Percentiles rank a stretch among this genome's conserved stretches.
These are phyloP conservation scores for Starmerella bombicola DNA, from an alignment of 805 yeast genomes.

Conservation along the genomic window DNA sequence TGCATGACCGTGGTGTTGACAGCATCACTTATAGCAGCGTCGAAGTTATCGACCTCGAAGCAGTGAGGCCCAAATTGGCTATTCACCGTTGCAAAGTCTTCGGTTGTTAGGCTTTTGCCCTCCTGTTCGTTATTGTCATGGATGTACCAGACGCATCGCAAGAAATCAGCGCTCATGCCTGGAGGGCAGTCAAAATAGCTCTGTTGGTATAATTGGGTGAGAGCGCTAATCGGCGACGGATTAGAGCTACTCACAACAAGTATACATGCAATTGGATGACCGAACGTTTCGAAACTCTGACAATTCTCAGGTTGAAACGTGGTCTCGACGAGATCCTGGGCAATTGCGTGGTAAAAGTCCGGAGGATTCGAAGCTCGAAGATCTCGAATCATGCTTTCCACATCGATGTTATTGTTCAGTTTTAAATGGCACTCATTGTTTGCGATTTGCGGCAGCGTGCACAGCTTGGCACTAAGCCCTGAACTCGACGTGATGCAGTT, in stretches of 20 bases:
- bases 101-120: background rate
- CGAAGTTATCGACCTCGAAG: constrained; percentile 30
- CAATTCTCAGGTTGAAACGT: constrained; percentile 6
- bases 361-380: background rate
- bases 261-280: constrained; percentile 72
- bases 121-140: background rate
- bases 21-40: constrained; percentile 30
- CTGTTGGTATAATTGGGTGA: constrained; percentile 41
- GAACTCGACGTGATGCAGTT: background rate
- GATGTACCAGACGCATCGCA: constrained; percentile 15
- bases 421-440: background rate
- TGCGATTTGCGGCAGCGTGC: constrained; percentile 2
- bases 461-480: constrained; percentile 3
- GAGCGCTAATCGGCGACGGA: constrained; percentile 44
- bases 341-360: background rate
- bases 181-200: constrained; percentile 30
- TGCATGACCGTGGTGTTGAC: constrained; percentile 39
- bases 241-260: constrained; percentile 51
- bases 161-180: constrained; percentile 21
- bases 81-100: constrained; percentile 11
- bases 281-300: constrained; percentile 64
- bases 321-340: constrained; percentile 2
- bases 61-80: constrained; percentile 27
- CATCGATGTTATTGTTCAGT: background rate
- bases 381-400: background rate